A percentile compares a stretch with the other conserved stretches of the same genome.
Evolutionary conservation across 2,329 filamentous ascomycete species (phyloP).

Genomic region (Dactylellina leptospora): DNA sequence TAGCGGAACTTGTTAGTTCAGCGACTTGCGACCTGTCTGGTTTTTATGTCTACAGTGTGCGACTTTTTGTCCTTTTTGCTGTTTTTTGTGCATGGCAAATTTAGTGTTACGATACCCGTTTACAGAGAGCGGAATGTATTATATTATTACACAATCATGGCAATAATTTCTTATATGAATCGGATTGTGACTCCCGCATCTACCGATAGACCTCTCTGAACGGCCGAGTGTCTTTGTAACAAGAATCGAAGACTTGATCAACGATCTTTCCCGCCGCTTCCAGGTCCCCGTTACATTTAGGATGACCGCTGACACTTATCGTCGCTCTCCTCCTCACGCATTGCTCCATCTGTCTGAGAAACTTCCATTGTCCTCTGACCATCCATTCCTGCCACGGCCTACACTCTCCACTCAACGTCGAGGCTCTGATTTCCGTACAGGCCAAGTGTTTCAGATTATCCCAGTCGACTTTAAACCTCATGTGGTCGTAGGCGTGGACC

Average conservation of each 20-base stretch:
- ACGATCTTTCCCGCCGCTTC: constrained; percentile 83
- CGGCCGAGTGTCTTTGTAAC: constrained; percentile 89
- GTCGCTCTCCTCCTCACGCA: constrained; percentile 86
- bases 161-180: not conserved
- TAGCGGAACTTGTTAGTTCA: constrained; percentile 31
- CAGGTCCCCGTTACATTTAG: constrained; percentile 81
- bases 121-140: constrained; percentile 52
- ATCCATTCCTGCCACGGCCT: constrained; percentile 88
- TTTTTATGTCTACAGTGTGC: constrained; percentile 17
- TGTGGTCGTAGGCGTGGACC: constrained; percentile 94
- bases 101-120: constrained; percentile 10
- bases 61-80: constrained; percentile 2
- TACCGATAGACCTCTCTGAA: constrained; percentile 96
- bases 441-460: constrained; percentile 85
- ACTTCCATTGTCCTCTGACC: constrained; percentile 81
- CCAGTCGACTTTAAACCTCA: constrained; percentile 90
- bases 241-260: constrained; percentile 98
- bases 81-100: not conserved
- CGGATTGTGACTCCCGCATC: constrained; percentile 45
- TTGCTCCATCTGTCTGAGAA: constrained; percentile 92
- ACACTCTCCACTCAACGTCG: constrained; percentile 92
- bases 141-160: constrained; percentile 43
- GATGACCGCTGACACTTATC: constrained; percentile 78
- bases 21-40: constrained; percentile 13
- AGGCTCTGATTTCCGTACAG: constrained; percentile 94